These are phyloP conservation scores for Yamadazyma pseudoaaseri DNA, from an alignment of 1,139 yeast genomes.

Conservation along the genomic window DNA sequence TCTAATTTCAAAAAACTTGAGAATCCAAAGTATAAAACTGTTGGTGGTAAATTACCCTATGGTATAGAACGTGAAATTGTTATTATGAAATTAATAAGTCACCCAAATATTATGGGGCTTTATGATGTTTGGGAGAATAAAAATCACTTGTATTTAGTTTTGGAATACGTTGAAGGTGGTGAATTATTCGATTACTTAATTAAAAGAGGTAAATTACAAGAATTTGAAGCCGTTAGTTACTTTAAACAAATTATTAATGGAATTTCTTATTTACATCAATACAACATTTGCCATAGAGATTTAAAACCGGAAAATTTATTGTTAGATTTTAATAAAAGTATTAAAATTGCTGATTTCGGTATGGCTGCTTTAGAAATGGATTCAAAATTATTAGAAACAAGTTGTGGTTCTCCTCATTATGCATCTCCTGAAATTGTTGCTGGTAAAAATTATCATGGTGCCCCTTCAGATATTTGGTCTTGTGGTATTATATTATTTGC, in stretches of 20 bases:
- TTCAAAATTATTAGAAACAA: slow-evolving; percentile 82
- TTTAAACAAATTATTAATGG: slow-evolving; percentile 92
- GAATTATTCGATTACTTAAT: slow-evolving; percentile 90
- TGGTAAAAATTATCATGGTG: slow-evolving; percentile 92
- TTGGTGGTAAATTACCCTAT: slow-evolving; percentile 62
- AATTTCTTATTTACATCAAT: slow-evolving; percentile 88
- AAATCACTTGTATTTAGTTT: slow-evolving; percentile 83
- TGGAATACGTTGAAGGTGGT: slow-evolving; percentile 97
- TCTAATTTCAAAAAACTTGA: slow-evolving; percentile 58
- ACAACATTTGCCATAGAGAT: slow-evolving; percentile 94
- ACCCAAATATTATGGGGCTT: slow-evolving; percentile 91
- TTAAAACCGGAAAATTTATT: slow-evolving; percentile 92
- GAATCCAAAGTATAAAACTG: slow-evolving; percentile 45
- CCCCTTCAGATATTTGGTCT: slow-evolving; percentile 98
- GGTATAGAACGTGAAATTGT: slow-evolving; percentile 97
- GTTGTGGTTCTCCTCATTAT: slow-evolving; percentile 98
- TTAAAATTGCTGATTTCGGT: slow-evolving; percentile 97
- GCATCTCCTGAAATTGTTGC: slow-evolving; percentile 98
- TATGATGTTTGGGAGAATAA: slow-evolving; percentile 99
- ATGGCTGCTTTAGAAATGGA: slow-evolving; percentile 98
- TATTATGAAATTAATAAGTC: slow-evolving; percentile 86
- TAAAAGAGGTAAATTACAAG: slow-evolving; percentile 84
- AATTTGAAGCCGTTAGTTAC: slow-evolving; percentile 83
- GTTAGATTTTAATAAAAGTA: slow-evolving; percentile 80
- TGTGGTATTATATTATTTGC: slow-evolving; percentile 97